Percentiles rank a stretch among this genome's conserved stretches.
Conservation (phyloP, 139 green algal species). For the Micromonas pusilla region DNA sequence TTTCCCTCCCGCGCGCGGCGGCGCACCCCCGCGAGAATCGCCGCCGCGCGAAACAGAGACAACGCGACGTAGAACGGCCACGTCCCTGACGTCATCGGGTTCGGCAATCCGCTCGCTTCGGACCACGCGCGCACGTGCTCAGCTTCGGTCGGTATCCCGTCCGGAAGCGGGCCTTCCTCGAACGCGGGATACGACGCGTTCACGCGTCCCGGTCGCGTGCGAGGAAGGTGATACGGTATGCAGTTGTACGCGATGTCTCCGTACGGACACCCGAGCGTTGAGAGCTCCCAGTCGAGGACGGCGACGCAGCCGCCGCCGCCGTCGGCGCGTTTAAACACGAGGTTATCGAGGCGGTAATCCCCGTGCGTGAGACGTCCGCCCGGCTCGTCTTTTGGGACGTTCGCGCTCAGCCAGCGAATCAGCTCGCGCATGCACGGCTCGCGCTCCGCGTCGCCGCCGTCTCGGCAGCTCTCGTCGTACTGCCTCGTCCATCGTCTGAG, state of each 20-base stretch:
- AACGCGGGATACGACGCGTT: slow-evolving; percentile 9
- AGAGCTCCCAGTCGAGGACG: slow-evolving; percentile 97
- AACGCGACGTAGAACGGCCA: slow-evolving; percentile 88
- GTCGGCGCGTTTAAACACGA: slow-evolving; percentile 56
- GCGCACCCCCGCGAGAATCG: slow-evolving; percentile 86
- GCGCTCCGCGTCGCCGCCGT: slow-evolving; percentile 35
- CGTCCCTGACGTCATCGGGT: not conserved
- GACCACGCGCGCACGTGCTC: slow-evolving; percentile 74
- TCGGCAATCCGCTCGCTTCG: not conserved
- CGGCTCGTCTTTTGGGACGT: slow-evolving; percentile 52
- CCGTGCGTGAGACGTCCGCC: slow-evolving; percentile 58
- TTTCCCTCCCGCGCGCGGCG: slow-evolving; percentile 69
- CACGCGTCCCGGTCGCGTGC: not conserved
- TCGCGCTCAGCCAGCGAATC: slow-evolving; percentile 55
- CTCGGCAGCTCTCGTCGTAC: not conserved
- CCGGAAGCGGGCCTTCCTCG: not conserved
- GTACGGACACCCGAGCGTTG: slow-evolving; percentile 71
- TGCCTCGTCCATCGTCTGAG: not conserved
- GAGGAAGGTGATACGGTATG: slow-evolving; percentile 46
- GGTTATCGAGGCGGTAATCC: slow-evolving; percentile 93
- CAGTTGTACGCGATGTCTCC: slow-evolving; percentile 90
- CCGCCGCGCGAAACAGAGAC: slow-evolving; percentile 75
- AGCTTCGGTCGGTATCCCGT: slow-evolving; percentile 68
- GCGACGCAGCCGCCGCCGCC: slow-evolving; percentile 47
- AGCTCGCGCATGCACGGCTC: slow-evolving; percentile 60